These are phyloP conservation scores for Psilocybe azurescens DNA, from an alignment of 768 basidiomycete species.

Conservation along the genomic window DNA sequence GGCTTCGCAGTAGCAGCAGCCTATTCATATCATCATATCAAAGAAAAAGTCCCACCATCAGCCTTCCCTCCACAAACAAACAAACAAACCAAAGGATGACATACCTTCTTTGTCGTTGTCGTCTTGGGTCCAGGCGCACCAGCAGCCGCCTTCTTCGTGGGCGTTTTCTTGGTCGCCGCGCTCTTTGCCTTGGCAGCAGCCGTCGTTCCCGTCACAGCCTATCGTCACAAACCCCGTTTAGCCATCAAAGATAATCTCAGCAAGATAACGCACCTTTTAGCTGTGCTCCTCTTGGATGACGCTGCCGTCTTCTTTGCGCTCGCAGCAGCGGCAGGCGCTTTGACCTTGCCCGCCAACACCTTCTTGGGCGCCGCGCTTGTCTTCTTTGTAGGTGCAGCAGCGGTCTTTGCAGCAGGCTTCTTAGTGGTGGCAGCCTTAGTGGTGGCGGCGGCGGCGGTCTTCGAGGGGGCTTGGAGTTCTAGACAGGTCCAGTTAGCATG, in stretches of 20 bases:
- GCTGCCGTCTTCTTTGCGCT: conserved; percentile 37
- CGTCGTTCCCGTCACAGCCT: conserved; percentile 59
- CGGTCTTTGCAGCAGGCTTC: conserved; percentile 37
- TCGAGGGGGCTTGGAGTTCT: conserved; percentile 56
- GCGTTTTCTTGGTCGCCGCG: conserved; percentile 41
- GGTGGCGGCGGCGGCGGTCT: conserved; percentile 37
- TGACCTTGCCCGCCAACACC: conserved; percentile 34
- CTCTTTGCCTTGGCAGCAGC: conserved; percentile 46
- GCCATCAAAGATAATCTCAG: background rate
- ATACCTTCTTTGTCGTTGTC: conserved; percentile 33
- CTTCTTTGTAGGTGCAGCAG: conserved; percentile 20
- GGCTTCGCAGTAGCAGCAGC: conserved; percentile 27
- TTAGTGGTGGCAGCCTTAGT: conserved; percentile 34
- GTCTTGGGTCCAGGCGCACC: conserved; percentile 16
- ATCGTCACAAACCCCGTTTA: background rate
- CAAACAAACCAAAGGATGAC: conserved; percentile 25
- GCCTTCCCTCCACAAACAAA: background rate
- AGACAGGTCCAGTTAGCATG: background rate
- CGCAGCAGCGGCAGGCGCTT: conserved; percentile 30
- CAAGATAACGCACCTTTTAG: conserved; percentile 60
- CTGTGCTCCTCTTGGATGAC: conserved; percentile 51
- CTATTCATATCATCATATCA: conserved; percentile 9
- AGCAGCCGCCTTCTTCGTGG: conserved; percentile 36
- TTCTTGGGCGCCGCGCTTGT: conserved; percentile 27
- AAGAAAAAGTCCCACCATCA: background rate